Conservation (phyloP, 2,329 filamentous ascomycete species). For the Penicillium sp. region DNA sequence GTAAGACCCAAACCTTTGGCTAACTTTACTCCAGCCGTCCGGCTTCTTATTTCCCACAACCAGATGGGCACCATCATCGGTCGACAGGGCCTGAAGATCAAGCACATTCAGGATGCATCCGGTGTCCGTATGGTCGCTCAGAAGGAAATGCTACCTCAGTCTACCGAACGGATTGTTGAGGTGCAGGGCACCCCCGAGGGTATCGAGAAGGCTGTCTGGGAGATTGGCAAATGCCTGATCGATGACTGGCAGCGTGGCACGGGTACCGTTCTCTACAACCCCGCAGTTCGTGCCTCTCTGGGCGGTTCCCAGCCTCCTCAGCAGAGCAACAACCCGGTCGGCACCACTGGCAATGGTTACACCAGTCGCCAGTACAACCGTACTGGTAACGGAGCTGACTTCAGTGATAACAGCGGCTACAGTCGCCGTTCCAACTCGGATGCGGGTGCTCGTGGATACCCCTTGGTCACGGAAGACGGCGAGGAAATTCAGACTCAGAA, state of each 20-base stretch:
- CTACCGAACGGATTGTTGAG: slow-evolving; percentile 96
- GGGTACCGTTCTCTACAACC: slow-evolving; percentile 96
- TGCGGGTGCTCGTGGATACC: slow-evolving; percentile 74
- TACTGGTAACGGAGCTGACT: slow-evolving; percentile 96
- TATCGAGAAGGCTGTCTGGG: slow-evolving; percentile 95
- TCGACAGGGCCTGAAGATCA: slow-evolving; percentile 95
- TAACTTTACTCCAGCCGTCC: slow-evolving; percentile 68
- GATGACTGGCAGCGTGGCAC: slow-evolving; percentile 98
- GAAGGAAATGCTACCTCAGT: slow-evolving; percentile 99
- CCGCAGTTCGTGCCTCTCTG: slow-evolving; percentile 80
- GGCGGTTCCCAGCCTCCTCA: slow-evolving; percentile 57
- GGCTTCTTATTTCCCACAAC: slow-evolving; percentile 97
- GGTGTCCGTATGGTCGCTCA: slow-evolving; percentile 99
- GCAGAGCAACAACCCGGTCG: slow-evolving; percentile 52
- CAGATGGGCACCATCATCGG: slow-evolving; percentile 99
- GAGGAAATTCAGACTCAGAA: slow-evolving; percentile 99
- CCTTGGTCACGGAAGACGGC: slow-evolving; percentile 90
- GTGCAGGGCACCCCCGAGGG: slow-evolving; percentile 93
- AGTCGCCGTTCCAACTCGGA: slow-evolving; percentile 83
- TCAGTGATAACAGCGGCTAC: slow-evolving; percentile 80
- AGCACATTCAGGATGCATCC: slow-evolving; percentile 96
- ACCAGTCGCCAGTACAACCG: slow-evolving; percentile 76
- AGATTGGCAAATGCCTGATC: slow-evolving; percentile 97
- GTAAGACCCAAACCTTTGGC: background rate
- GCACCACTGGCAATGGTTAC: slow-evolving; percentile 46